phyloP scores from a whole-genome alignment of 2,329 filamentous ascomycete genomes.

The Lomentospora prolificans region DNA sequence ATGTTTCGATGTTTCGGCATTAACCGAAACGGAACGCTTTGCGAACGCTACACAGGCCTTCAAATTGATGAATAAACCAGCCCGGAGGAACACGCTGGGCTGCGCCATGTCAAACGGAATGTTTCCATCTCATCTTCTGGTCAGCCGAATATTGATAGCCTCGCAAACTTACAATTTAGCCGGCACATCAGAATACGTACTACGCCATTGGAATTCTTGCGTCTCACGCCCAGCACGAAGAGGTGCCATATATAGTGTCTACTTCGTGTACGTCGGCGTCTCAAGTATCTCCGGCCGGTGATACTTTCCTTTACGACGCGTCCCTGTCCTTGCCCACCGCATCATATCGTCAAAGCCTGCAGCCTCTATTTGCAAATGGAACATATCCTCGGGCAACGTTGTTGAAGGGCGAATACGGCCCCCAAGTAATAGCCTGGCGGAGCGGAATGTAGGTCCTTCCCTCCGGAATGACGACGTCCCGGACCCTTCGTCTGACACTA shows the following conservation, averaged over 20 bases:
- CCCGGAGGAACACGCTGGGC: no score
- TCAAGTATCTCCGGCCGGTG: not conserved
- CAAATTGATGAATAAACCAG: not conserved
- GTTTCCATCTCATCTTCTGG: slow-evolving; percentile 1
- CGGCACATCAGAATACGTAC: not conserved
- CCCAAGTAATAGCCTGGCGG: not conserved
- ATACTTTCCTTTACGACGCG: not conserved
- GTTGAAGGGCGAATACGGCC: not conserved
- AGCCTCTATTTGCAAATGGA: not conserved
- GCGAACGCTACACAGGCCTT: not conserved
- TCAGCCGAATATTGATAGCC: not conserved
- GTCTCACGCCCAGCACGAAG: not conserved
- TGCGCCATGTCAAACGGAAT: not conserved
- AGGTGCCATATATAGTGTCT: not conserved
- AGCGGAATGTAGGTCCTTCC: not conserved
- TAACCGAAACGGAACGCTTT: not conserved
- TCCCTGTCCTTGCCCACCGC: not conserved
- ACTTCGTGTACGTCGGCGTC: not conserved
- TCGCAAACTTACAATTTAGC: not conserved
- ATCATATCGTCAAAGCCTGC: not conserved
- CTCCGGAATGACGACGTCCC: not conserved
- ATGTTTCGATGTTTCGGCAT: not conserved
- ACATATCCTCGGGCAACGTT: not conserved
- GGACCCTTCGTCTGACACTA: not conserved
- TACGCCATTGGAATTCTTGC: not conserved